Percentiles rank a stretch among this genome's conserved stretches.
These are phyloP conservation scores for Trichoderma oligosporum DNA, from an alignment of 2,329 filamentous ascomycete species.

Conservation along the genomic window DNA sequence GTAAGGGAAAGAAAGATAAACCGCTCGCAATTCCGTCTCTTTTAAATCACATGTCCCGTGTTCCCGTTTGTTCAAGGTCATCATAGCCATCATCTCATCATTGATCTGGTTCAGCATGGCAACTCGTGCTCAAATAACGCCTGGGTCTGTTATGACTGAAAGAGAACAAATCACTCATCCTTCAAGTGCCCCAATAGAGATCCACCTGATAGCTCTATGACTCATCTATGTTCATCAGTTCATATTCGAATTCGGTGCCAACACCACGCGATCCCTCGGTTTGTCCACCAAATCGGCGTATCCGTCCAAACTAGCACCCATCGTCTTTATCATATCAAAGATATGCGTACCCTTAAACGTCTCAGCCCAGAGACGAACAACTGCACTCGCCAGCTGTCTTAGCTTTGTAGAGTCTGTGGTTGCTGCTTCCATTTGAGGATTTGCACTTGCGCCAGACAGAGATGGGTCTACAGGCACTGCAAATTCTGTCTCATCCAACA, in stretches of 20 bases:
- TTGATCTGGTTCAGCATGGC: background rate
- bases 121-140: constrained; percentile 4
- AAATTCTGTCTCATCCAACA: constrained; percentile 61
- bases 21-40: background rate
- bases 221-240: constrained; percentile 12
- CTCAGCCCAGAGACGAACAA: constrained; percentile 59
- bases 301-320: constrained; percentile 54
- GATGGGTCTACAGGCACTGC: constrained; percentile 58
- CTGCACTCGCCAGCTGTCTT: constrained; percentile 53
- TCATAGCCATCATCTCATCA: background rate
- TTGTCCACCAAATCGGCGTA: constrained; percentile 57
- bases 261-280: constrained; percentile 45
- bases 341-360: constrained; percentile 60
- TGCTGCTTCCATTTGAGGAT: constrained; percentile 40
- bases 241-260: constrained; percentile 28
- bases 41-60: background rate
- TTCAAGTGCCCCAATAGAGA: background rate
- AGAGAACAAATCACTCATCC: background rate
- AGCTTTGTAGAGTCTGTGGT: constrained; percentile 48
- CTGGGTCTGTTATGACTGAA: background rate
- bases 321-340: constrained; percentile 57
- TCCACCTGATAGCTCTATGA: background rate
- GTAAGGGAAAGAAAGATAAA: background rate
- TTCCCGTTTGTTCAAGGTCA: background rate
- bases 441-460: constrained; percentile 40